These are phyloP conservation scores for Pyrrhoderma noxium DNA, from an alignment of 1,284 basidiomycete genomes.

Conservation along the genomic window DNA sequence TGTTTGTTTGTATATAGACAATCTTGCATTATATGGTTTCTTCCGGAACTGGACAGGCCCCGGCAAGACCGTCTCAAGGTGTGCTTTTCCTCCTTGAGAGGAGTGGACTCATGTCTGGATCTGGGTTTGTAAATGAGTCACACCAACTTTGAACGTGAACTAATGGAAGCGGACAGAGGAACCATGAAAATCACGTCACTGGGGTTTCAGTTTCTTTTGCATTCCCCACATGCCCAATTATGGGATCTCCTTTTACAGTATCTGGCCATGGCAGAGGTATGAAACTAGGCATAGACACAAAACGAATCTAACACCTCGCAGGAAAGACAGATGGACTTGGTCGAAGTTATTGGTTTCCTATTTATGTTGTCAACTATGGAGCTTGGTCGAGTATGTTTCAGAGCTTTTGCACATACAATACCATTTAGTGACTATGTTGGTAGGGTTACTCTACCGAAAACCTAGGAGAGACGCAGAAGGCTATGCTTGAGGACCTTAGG, in stretches of 20 bases:
- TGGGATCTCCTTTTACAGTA: slow-evolving; percentile 96
- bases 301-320: slow-evolving; percentile 26
- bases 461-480: slow-evolving; percentile 72
- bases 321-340: slow-evolving; percentile 85
- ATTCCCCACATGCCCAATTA: slow-evolving; percentile 95
- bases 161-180: slow-evolving; percentile 32
- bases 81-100: slow-evolving; percentile 80
- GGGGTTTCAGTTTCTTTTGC: slow-evolving; percentile 95
- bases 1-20: slow-evolving; percentile 44
- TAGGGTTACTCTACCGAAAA: slow-evolving; percentile 87
- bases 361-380: slow-evolving; percentile 96
- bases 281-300: slow-evolving; percentile 17
- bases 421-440: background rate
- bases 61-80: slow-evolving; percentile 66
- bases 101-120: slow-evolving; percentile 78
- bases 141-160: slow-evolving; percentile 5
- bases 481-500: slow-evolving; percentile 87
- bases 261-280: slow-evolving; percentile 71
- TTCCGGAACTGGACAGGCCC: slow-evolving; percentile 67
- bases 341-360: slow-evolving; percentile 89
- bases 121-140: slow-evolving; percentile 36
- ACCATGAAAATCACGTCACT: slow-evolving; percentile 83
- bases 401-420: slow-evolving; percentile 2
- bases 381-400: slow-evolving; percentile 60
- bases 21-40: slow-evolving; percentile 99